Conservation (phyloP, 2,329 filamentous ascomycete genomes). For the Hymenoscyphus fraxineus region DNA sequence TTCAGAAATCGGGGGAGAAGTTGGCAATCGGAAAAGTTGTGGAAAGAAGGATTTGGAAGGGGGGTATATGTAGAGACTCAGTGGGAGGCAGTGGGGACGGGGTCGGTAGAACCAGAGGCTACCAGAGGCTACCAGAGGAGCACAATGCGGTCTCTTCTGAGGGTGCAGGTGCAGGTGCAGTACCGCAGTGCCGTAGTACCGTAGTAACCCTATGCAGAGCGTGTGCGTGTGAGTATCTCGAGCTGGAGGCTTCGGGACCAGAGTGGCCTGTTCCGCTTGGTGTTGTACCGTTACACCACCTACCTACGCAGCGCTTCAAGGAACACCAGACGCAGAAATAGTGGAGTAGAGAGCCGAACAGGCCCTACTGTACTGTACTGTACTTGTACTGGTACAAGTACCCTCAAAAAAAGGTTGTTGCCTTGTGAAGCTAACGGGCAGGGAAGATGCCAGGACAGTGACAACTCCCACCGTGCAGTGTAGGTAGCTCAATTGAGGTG, state of each 20-base stretch:
- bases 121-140: neutral
- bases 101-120: neutral
- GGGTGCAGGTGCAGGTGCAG: neutral
- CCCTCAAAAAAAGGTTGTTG: neutral
- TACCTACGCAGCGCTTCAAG: neutral
- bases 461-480: neutral
- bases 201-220: no score
- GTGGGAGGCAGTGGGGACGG: neutral
- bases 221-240: no score
- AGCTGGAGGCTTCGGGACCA: neutral
- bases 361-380: no score
- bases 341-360: neutral
- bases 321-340: neutral
- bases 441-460: neutral
- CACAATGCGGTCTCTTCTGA: neutral
- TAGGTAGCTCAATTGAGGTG: no score
- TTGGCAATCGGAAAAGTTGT: neutral
- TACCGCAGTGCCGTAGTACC: no score
- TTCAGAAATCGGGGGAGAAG: neutral
- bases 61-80: constrained; percentile 1
- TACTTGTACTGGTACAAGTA: no score
- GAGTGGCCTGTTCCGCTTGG: neutral
- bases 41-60: neutral
- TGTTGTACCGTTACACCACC: neutral
- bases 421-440: neutral